A percentile compares a stretch with the other conserved stretches of the same genome.
phyloP scores from a whole-genome alignment of 2,329 filamentous ascomycete species.

The Phoma herbarum region DNA sequence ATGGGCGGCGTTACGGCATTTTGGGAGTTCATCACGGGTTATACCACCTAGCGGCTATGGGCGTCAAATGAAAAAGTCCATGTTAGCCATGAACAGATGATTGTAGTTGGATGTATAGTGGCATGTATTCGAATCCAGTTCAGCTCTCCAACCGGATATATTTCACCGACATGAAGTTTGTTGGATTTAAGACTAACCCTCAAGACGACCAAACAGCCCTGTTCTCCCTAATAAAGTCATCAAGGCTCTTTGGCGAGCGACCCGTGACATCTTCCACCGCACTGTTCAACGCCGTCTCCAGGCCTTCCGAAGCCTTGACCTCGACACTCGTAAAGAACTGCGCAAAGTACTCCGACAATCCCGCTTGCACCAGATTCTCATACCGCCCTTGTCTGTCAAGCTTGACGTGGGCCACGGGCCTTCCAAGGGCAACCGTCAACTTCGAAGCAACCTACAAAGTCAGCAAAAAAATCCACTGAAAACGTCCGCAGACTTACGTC shows the following conservation, averaged over 20 bases:
- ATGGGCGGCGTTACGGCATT: conserved; percentile 44
- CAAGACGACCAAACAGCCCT: neutral
- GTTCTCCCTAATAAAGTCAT: neutral
- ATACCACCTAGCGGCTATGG: conserved; percentile 34
- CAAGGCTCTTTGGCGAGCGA: neutral
- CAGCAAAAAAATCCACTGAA: neutral
- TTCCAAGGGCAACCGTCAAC: neutral
- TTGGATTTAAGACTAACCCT: too few relatives aligned
- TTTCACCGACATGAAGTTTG: too few relatives aligned
- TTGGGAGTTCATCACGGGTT: conserved; percentile 30
- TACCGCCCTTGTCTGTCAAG: neutral
- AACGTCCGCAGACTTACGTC: neutral
- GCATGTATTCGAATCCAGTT: too few relatives aligned
- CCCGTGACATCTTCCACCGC: neutral
- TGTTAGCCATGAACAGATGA: too few relatives aligned
- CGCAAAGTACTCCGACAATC: neutral
- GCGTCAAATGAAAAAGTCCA: conserved; percentile 18
- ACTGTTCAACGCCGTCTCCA: neutral
- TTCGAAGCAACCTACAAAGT: neutral
- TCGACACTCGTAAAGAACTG: neutral
- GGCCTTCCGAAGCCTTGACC: neutral
- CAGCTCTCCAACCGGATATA: too few relatives aligned
- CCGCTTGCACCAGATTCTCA: neutral
- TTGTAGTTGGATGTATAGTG: too few relatives aligned
- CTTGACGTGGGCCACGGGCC: neutral